Evolutionary conservation across 1,284 basidiomycete genomes (phyloP), one percentile per base, ranked within the genome.

Genomic region (Microbotryomycetes sp.): DNA sequence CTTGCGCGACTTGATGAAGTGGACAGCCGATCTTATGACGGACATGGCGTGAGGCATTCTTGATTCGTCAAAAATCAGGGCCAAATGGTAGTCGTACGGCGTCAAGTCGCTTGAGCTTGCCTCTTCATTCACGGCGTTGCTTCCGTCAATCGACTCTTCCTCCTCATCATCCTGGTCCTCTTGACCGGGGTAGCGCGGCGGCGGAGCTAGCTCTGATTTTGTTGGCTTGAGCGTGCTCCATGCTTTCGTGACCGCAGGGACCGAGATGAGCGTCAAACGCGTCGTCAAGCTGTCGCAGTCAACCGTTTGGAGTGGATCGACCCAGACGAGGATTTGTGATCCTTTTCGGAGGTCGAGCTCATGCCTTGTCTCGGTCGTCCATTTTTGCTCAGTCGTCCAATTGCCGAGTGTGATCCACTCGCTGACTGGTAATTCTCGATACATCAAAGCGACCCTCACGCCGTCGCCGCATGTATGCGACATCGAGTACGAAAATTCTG

Each of bases 31-130:
- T 11, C 66, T 64, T 24, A 68, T 66, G 54, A 68, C 66, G 16
- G 57, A 57, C 45, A 57, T 53, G 31, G 64, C 66, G 54, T 66
- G 64, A n/a, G 54, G 54, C 45, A 56, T 54, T 3, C 66, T 60
- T 41, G 61, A 58, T 5, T 56, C 52, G 54, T 68, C 66, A 9
- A 68, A 68, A 52, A 68, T 66, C 28, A 68, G 61, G 3, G 66
- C 66, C 27, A 68, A 41, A 50, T 68, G 57, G 52, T 63, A 66
- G 16, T 53, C 48, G 51, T 60, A 59, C 26, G 59, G 53, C 24
- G 24, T 11, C 9, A 16, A 15, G 15, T 29, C 24, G 11, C 18
- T 29, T 4, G 21, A 9, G 24, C 28, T 26, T 18, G 23, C 50
- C 7, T 54, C 35, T 6, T 31, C 28, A 16, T 13, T 21, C 26